Base-by-base conservation (phyloP, 2,329 filamentous ascomycete genomes). In the Plenodomus lindquistii region DNA sequence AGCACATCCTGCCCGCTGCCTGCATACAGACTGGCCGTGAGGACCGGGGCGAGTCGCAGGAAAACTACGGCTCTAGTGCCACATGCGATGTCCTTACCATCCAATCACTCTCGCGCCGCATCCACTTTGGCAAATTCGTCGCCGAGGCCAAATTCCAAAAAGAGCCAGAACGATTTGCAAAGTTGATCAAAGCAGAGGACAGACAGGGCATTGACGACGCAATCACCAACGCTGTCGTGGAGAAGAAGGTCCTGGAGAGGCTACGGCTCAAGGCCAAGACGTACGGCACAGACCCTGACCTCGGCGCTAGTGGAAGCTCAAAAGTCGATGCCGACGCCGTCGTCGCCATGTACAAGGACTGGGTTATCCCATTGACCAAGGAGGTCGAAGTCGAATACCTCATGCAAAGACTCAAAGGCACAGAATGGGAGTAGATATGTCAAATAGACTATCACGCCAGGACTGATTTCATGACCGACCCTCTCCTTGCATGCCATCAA, bases 91-190 rank as follows among this genome's bases (percentile, higher is more conserved):
- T 99, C 52, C 82, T 84, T 44, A 93, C 89, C 64, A 79, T 99
- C 56, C 94, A 99, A 77, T 89, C 94, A 3, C 77, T 99, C 39
- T 95, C 90, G 34, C 83, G 93, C 36, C 81, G 94, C 46, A 94
- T 99, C 61, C 94, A 99, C 75, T 99, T 96, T 76, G 94, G 94
- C 61, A 99, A 97, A 77, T 97, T 97, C 66, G 94, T 99, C 8
- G 94, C 94, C 37, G 94, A 99, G 80, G 86, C 87, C 50, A 99
- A 99, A 77, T 99, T 97, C 75, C 83, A 83, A 62, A 86, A 88
- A 39, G 89, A 97, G 60, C 82, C 85, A 22, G 89, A 92, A 62
- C 82, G 78, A 54, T 99, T 93, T 71, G 92, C 89, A 5, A 79
- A 79, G 54, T 74, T 97, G 73, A 97, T 99, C 76, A 85, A 86